phyloP scores from a whole-genome alignment of 495 filamentous ascomycete genomes.

The Penicillium goetzii region DNA sequence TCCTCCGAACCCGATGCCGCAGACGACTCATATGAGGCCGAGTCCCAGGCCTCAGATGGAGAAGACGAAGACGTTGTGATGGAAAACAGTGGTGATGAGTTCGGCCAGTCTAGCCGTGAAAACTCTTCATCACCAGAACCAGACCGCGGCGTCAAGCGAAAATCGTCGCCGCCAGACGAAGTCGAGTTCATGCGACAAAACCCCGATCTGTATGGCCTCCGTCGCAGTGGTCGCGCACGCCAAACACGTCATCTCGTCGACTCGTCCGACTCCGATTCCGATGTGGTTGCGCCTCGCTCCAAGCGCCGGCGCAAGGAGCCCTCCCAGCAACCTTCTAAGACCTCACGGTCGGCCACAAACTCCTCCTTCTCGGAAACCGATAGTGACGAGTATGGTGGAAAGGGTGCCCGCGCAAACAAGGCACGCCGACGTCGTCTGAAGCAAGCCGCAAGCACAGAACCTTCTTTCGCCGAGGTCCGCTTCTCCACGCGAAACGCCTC shows the following conservation, averaged over 20 bases:
- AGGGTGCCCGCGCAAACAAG: slow-evolving; percentile 59
- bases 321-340: slow-evolving; percentile 49
- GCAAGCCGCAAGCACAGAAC: slow-evolving; percentile 63
- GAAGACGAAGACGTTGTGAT: slow-evolving; percentile 81
- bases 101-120: slow-evolving; percentile 53
- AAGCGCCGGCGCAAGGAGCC: slow-evolving; percentile 47
- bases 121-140: slow-evolving; percentile 70
- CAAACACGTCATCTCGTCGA: slow-evolving; percentile 62
- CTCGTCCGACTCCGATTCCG: slow-evolving; percentile 68
- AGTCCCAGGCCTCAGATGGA: slow-evolving; percentile 46
- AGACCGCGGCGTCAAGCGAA: slow-evolving; percentile 72
- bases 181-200: slow-evolving; percentile 85
- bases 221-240: slow-evolving; percentile 76
- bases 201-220: slow-evolving; percentile 93
- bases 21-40: slow-evolving; percentile 54
- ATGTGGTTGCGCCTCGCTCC: slow-evolving; percentile 45
- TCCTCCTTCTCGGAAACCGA: slow-evolving; percentile 50
- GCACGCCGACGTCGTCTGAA: slow-evolving; percentile 67
- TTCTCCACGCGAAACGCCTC: slow-evolving; percentile 89
- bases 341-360: slow-evolving; percentile 48
- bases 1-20: slow-evolving; percentile 66
- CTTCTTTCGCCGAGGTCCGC: slow-evolving; percentile 72
- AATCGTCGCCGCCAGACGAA: slow-evolving; percentile 69
- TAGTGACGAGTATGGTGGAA: slow-evolving; percentile 74
- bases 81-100: slow-evolving; percentile 62